phyloP scores from a whole-genome alignment of 495 filamentous ascomycete genomes.

The Hapsidospora chrysogenum region DNA sequence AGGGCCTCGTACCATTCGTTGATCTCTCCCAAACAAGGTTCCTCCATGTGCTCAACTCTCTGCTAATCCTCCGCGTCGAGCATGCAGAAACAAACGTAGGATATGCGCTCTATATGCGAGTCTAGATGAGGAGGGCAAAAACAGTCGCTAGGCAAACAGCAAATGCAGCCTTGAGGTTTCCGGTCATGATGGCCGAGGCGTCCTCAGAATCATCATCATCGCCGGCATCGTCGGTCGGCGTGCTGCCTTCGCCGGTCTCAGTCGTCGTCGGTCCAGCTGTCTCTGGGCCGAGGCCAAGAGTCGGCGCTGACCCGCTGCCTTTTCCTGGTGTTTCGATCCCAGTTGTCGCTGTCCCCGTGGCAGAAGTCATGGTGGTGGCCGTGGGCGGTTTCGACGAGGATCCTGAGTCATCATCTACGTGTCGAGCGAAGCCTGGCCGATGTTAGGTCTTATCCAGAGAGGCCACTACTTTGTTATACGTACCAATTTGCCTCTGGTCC shows the following conservation, averaged over 20 bases:
- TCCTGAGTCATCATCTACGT: constrained; percentile 8
- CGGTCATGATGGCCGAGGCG: background rate
- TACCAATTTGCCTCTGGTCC: constrained; percentile 37
- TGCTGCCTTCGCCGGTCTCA: background rate
- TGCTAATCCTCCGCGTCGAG: no score
- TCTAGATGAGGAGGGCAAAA: background rate
- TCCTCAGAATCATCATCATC: background rate
- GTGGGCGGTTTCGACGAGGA: constrained; percentile 5
- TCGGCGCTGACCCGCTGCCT: background rate
- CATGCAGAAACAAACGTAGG: no score
- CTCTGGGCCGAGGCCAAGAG: background rate
- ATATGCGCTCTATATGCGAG: background rate
- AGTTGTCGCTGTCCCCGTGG: constrained; percentile 6
- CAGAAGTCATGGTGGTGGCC: constrained; percentile 5
- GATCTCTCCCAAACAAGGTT: background rate
- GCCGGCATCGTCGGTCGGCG: background rate
- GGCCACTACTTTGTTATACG: constrained; percentile 6
- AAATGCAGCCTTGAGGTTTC: background rate
- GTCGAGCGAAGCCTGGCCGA: constrained; percentile 18
- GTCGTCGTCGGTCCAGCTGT: background rate
- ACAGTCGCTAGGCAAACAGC: background rate
- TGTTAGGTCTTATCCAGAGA: constrained; percentile 5
- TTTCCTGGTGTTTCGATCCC: constrained; percentile 3
- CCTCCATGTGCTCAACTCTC: background rate
- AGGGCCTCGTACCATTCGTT: background rate